Evolutionary conservation across 495 filamentous ascomycete genomes (phyloP).

Genomic region (Penicillium atrosanguineum): DNA sequence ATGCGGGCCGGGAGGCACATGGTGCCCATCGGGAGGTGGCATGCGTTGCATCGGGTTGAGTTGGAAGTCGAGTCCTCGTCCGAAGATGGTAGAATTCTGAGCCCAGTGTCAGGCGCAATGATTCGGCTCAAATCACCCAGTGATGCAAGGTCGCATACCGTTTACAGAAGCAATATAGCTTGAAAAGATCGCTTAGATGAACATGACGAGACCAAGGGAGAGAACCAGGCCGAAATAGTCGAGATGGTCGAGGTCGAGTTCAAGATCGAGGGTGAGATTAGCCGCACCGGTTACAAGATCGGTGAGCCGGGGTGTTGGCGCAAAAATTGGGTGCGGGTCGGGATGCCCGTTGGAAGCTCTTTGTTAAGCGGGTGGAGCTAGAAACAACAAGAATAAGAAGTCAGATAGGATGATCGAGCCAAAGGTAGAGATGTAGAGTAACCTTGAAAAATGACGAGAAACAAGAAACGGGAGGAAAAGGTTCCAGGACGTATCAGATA

Average conservation of each 20-base stretch:
- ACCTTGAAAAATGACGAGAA: background rate
- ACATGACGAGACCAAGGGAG: conserved; percentile 16
- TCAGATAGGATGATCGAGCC: conserved; percentile 15
- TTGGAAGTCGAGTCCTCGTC: conserved; percentile 10
- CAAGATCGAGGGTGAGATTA: background rate
- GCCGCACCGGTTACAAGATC: background rate
- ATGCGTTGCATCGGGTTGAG: conserved; percentile 33
- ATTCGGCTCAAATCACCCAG: background rate
- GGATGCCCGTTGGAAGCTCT: background rate
- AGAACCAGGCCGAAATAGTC: background rate
- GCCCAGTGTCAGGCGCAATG: conserved; percentile 13
- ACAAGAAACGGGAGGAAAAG: background rate
- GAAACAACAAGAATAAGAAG: conserved; percentile 22
- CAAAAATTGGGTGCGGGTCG: conserved; percentile 12
- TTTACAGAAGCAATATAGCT: conserved; percentile 16
- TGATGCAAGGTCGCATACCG: conserved; percentile 4
- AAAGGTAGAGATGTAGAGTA: conserved; percentile 1
- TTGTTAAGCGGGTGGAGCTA: conserved; percentile 18
- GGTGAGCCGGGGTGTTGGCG: background rate
- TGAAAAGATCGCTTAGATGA: conserved; percentile 10
- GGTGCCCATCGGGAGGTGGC: conserved; percentile 30
- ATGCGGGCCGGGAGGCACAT: conserved; percentile 26
- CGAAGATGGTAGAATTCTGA: conserved; percentile 8
- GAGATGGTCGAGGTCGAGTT: background rate
- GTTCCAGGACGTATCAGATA: conserved; percentile 19